phyloP scores from a whole-genome alignment of 108 stramenopile species.

The Epithemia pelagica region DNA sequence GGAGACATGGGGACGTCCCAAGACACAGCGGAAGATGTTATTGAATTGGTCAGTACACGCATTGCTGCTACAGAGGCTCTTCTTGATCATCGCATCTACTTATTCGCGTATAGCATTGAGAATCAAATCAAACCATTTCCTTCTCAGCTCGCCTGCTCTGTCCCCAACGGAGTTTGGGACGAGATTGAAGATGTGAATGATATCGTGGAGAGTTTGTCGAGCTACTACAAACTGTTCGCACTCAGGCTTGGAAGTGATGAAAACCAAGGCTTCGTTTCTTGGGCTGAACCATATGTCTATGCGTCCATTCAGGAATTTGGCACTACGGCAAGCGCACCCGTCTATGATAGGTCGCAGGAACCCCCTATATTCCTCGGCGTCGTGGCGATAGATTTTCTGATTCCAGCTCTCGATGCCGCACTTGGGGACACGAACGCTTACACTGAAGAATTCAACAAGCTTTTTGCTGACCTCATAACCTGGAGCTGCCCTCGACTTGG shows the following conservation, averaged over 20 bases:
- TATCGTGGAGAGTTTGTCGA: conserved; percentile 30
- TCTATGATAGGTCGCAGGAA: conserved; percentile 37
- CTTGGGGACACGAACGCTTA: neutral
- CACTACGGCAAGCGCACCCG: conserved; percentile 48
- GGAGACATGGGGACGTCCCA: conserved; percentile 24
- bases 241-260: conserved; percentile 33
- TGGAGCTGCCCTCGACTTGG: neutral
- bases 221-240: conserved; percentile 50
- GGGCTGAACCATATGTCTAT: conserved; percentile 52
- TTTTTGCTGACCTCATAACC: neutral
- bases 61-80: neutral
- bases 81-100: conserved; percentile 4
- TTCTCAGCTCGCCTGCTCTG: conserved; percentile 35
- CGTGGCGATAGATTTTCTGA: conserved; percentile 32
- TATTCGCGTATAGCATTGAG: conserved; percentile 36
- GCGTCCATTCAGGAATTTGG: conserved; percentile 21
- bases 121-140: conserved; percentile 25
- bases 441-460: neutral
- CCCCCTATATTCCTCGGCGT: conserved; percentile 49
- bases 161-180: conserved; percentile 38
- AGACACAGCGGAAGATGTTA: conserved; percentile 11
- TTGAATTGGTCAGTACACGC: conserved; percentile 8
- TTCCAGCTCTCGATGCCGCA: conserved; percentile 14
- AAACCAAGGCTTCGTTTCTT: conserved; percentile 42
- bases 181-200: conserved; percentile 22